phyloP scores from a whole-genome alignment of 495 filamentous ascomycete species.

The Corynascus novoguineensis region DNA sequence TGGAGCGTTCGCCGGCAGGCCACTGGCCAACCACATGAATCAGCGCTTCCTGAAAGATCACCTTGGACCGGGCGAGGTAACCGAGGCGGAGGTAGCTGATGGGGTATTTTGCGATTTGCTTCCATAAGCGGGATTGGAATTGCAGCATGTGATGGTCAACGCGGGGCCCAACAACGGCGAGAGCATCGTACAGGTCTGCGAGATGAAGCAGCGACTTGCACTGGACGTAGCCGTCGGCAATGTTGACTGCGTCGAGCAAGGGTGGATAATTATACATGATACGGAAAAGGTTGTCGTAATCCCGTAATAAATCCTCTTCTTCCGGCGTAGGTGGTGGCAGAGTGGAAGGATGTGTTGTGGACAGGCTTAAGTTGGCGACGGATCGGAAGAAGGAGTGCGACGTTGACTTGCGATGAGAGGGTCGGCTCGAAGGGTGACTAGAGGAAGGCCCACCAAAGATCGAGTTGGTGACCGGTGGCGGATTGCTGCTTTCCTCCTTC shows the following conservation, averaged over 20 bases:
- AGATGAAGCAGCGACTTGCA: constrained; percentile 80
- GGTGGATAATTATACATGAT: constrained; percentile 91
- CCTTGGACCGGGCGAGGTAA: constrained; percentile 73
- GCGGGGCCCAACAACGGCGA: constrained; percentile 79
- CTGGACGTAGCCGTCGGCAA: constrained; percentile 83
- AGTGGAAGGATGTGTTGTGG: constrained; percentile 16
- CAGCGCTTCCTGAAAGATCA: constrained; percentile 84
- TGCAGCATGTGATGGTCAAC: constrained; percentile 89
- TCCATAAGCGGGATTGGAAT: constrained; percentile 83
- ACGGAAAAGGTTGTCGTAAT: constrained; percentile 90
- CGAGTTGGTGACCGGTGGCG: constrained; percentile 25
- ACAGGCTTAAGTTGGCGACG: constrained; percentile 69
- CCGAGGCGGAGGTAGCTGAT: constrained; percentile 85
- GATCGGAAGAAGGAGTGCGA: constrained; percentile 77
- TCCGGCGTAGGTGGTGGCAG: constrained; percentile 43
- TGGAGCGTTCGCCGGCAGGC: constrained; percentile 70
- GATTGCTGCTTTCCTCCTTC: constrained; percentile 50
- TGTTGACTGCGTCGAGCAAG: constrained; percentile 71
- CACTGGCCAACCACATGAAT: constrained; percentile 91
- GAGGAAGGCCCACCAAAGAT: constrained; percentile 37
- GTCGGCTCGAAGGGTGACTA: constrained; percentile 24
- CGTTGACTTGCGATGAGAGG: constrained; percentile 32
- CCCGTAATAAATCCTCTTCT: constrained; percentile 67
- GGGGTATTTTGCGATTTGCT: constrained; percentile 91
- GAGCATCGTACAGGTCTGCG: constrained; percentile 87